Evolutionary conservation across 805 yeast species (phyloP).

Genomic region (Candida wancherniae): DNA sequence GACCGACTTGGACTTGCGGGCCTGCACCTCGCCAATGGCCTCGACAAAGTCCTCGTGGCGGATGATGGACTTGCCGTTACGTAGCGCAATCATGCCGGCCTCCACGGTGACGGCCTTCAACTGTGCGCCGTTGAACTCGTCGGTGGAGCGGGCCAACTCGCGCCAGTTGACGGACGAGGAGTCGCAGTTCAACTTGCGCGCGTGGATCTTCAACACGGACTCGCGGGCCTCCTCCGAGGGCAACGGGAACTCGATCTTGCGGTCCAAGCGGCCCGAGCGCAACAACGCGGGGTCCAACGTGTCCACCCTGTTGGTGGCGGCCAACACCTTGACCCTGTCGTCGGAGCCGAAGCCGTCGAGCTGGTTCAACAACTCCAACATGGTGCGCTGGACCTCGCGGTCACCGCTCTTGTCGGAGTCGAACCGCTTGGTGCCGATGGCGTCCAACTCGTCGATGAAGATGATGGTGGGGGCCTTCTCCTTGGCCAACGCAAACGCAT

Average conservation of each 20-base stretch:
- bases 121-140: conserved; percentile 98
- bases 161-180: conserved; percentile 88
- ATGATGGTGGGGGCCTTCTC: conserved; percentile 21
- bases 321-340: conserved; percentile 42
- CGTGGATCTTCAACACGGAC: conserved; percentile 92
- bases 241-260: conserved; percentile 74
- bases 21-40: conserved; percentile 97
- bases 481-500: conserved; percentile 20
- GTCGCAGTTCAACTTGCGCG: conserved; percentile 93
- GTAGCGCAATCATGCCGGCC: conserved; percentile 98
- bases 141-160: conserved; percentile 96
- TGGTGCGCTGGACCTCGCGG: conserved; percentile 21
- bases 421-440: conserved; percentile 20
- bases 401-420: conserved; percentile 20
- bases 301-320: conserved; percentile 20
- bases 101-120: conserved; percentile 98
- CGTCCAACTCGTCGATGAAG: conserved; percentile 21
- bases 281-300: conserved; percentile 21
- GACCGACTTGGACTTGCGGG: conserved; percentile 91
- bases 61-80: conserved; percentile 87
- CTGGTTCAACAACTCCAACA: conserved; percentile 21
- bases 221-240: conserved; percentile 98
- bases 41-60: conserved; percentile 98
- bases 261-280: conserved; percentile 21
- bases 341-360: conserved; percentile 20